These are phyloP conservation scores for Talaromyces sp. DNA, from an alignment of 2,329 filamentous ascomycete genomes.

Conservation along the genomic window DNA sequence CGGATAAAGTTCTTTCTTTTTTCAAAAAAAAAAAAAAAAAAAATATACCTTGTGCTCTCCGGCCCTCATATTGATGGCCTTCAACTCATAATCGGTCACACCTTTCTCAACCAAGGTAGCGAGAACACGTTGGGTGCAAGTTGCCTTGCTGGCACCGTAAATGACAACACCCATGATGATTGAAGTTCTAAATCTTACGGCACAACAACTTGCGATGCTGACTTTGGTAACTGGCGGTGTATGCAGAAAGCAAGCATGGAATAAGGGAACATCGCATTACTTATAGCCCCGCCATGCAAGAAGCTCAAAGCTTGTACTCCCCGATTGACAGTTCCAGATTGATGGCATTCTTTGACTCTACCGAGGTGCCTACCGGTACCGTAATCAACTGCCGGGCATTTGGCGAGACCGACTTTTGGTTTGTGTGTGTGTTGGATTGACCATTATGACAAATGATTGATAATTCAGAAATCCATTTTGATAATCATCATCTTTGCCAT, in stretches of 20 bases:
- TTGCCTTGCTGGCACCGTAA: slow-evolving; percentile 29
- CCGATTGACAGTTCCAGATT: not conserved
- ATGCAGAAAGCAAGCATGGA: not conserved
- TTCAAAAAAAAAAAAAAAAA: not conserved
- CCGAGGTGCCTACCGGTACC: not conserved
- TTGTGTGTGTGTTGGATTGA: not conserved
- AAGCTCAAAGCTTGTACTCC: not conserved
- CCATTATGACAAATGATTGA: not conserved
- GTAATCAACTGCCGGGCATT: not conserved
- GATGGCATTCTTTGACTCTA: not conserved
- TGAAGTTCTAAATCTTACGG: not conserved
- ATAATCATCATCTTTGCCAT: not conserved
- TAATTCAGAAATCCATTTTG: not conserved
- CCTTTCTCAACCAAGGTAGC: slow-evolving; percentile 32
- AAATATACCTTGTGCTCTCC: slow-evolving; percentile 30
- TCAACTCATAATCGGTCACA: slow-evolving; percentile 29
- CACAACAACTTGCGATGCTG: not conserved
- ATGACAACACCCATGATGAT: slow-evolving; percentile 34
- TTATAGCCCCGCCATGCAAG: slow-evolving; percentile 2
- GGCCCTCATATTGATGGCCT: slow-evolving; percentile 26
- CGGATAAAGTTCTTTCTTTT: not conserved
- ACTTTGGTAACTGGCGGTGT: not conserved
- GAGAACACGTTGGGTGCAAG: slow-evolving; percentile 29
- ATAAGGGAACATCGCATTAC: not conserved
- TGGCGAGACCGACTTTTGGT: not conserved